Evolutionary conservation across 176 grass and related monocot species (phyloP).

Genomic region (Phoenix dactylifera): DNA sequence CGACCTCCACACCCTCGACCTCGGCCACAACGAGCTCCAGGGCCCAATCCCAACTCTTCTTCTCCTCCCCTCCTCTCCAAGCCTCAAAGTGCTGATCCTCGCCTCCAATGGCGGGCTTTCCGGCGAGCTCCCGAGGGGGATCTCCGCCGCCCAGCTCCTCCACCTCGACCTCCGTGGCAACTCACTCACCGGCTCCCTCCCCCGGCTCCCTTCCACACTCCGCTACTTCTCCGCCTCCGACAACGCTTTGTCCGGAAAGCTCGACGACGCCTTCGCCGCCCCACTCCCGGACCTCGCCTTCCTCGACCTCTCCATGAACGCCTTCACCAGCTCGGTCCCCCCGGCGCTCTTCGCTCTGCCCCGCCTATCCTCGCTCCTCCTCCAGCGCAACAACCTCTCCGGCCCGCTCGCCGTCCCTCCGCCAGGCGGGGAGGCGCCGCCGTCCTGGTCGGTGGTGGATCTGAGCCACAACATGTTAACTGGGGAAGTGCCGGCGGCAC

Average conservation of each 20-base stretch:
- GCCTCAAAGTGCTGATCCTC: conserved; percentile 61
- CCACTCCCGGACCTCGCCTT: conserved; percentile 34
- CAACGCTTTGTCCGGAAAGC: conserved; percentile 44
- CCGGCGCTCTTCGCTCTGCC: conserved; percentile 45
- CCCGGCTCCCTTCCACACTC: conserved; percentile 33
- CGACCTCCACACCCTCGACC: conserved; percentile 84
- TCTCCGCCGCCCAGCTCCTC: conserved; percentile 38
- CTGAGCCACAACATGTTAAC: conserved; percentile 66
- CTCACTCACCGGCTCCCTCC: conserved; percentile 36
- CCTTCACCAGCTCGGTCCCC: conserved; percentile 44
- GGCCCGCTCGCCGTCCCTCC: conserved; percentile 31
- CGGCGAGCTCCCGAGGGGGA: conserved; percentile 34
- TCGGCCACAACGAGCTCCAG: conserved; percentile 56
- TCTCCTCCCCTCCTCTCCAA: conserved; percentile 43
- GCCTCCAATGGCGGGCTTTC: conserved; percentile 57
- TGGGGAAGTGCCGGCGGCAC: conserved; percentile 45
- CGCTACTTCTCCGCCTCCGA: conserved; percentile 52
- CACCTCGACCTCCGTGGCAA: conserved; percentile 67
- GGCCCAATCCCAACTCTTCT: conserved; percentile 34
- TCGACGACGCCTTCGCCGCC: conserved; percentile 30
- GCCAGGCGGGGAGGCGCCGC: not conserved
- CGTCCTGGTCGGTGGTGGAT: conserved; percentile 56
- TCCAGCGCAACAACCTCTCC: conserved; percentile 72
- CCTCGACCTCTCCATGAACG: conserved; percentile 66
- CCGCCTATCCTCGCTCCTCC: conserved; percentile 42